Evolutionary conservation across 495 filamentous ascomycete genomes (phyloP).

Genomic region (Penicillium pulvis): DNA sequence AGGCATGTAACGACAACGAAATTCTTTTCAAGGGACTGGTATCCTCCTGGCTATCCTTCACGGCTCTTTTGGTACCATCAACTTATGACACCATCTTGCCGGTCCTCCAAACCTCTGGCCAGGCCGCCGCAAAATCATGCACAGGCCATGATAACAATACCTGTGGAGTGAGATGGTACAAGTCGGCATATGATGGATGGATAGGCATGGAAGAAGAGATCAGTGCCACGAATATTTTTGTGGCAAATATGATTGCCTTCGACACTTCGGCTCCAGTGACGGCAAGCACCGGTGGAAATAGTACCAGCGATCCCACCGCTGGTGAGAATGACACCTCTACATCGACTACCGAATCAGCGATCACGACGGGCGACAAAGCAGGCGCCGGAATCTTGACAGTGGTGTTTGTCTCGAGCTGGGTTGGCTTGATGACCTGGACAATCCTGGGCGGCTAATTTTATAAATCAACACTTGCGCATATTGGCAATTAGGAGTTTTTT

Average conservation of each 20-base stretch:
- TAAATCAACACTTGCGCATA: not conserved
- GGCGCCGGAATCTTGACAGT: conserved; percentile 69
- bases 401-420: conserved; percentile 46
- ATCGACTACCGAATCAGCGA: conserved; percentile 23
- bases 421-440: conserved; percentile 35
- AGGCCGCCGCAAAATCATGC: conserved; percentile 71
- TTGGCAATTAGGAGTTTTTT: not conserved
- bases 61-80: conserved; percentile 65
- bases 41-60: conserved; percentile 73
- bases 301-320: conserved; percentile 36
- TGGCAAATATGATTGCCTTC: conserved; percentile 34
- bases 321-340: conserved; percentile 34
- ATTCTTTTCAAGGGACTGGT: conserved; percentile 85
- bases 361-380: conserved; percentile 60
- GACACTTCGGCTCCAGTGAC: conserved; percentile 30
- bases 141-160: conserved; percentile 60
- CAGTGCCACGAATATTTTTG: conserved; percentile 61
- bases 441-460: not conserved
- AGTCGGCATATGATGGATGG: conserved; percentile 61
- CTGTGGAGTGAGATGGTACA: conserved; percentile 75
- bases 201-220: conserved; percentile 59
- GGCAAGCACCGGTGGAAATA: conserved; percentile 29
- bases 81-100: conserved; percentile 65
- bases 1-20: conserved; percentile 69
- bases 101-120: conserved; percentile 64